phyloP scores from a whole-genome alignment of 805 yeast genomes.

The Candida insectorum region DNA sequence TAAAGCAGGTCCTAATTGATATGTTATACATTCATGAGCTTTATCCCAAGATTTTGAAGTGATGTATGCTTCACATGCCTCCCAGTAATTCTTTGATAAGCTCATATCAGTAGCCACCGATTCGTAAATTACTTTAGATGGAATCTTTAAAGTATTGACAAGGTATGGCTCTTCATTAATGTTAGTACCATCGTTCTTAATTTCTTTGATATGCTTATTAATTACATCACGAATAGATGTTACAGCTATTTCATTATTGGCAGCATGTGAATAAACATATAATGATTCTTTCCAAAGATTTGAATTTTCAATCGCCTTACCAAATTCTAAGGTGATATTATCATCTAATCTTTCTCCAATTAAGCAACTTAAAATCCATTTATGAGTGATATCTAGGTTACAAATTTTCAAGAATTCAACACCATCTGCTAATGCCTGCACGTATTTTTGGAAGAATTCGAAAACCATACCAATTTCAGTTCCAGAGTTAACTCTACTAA shows the following conservation, averaged over 20 bases:
- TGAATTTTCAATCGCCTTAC: conserved; percentile 45
- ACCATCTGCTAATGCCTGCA: conserved; percentile 4
- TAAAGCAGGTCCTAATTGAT: conserved; percentile 68
- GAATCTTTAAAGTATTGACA: conserved; percentile 42
- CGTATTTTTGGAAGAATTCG: conserved; percentile 12
- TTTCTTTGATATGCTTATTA: conserved; percentile 27
- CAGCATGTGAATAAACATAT: conserved; percentile 58
- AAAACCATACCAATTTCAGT: conserved; percentile 18
- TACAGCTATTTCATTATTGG: conserved; percentile 44
- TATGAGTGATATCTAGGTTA: conserved; percentile 32
- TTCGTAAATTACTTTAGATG: conserved; percentile 46
- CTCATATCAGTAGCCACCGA: conserved; percentile 59
- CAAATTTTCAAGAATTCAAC: conserved; percentile 6
- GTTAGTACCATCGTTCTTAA: conserved; percentile 19
- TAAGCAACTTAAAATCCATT: conserved; percentile 46
- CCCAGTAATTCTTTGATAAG: conserved; percentile 47
- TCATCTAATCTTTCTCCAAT: conserved; percentile 6
- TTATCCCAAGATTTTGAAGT: conserved; percentile 56
- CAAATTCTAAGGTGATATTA: conserved; percentile 27
- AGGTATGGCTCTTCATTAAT: conserved; percentile 33
- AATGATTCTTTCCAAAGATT: conserved; percentile 58
- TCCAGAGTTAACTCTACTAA: conserved; percentile 4
- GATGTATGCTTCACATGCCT: conserved; percentile 59
- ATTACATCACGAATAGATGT: conserved; percentile 36
- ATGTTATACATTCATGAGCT: conserved; percentile 59